Evolutionary conservation across 1,284 basidiomycete species (phyloP).

Genomic region (Chalciporus sp.): DNA sequence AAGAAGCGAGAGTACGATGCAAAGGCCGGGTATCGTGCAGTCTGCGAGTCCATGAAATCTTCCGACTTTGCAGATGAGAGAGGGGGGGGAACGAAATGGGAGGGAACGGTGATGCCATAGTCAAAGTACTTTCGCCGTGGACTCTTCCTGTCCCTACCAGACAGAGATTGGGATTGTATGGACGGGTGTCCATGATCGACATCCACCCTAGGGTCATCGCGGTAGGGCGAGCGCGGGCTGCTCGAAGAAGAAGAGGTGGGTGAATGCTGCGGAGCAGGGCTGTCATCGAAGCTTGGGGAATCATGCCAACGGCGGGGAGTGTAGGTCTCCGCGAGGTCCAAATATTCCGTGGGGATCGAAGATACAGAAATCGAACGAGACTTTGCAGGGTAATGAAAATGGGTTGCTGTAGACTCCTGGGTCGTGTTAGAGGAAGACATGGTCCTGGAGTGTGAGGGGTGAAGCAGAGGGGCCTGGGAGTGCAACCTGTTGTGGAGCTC

Average conservation of each 20-base stretch:
- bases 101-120: constrained; percentile 13
- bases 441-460: not conserved
- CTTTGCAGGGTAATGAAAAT: not conserved
- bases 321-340: not conserved
- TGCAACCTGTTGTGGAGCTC: not conserved
- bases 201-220: constrained; percentile 8
- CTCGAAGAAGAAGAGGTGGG: constrained; percentile 2
- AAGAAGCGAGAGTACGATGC: constrained; percentile 3
- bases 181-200: not conserved
- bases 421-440: constrained; percentile 5
- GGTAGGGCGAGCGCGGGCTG: constrained; percentile 1
- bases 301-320: not conserved
- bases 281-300: constrained; percentile 14
- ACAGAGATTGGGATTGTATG: not conserved
- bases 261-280: constrained; percentile 8
- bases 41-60: not conserved
- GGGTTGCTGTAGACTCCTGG: not conserved
- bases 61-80: constrained; percentile 10
- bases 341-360: not conserved
- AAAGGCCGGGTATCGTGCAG: not conserved
- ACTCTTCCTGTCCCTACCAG: constrained; percentile 16
- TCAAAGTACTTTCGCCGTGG: constrained; percentile 27
- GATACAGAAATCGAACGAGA: not conserved
- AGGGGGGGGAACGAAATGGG: constrained; percentile 2
- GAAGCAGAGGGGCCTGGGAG: not conserved